A percentile compares a stretch with the other conserved stretches of the same genome.
phyloP scores from a whole-genome alignment of 768 basidiomycete genomes.

The Rhodosporidiobolus sp. region DNA sequence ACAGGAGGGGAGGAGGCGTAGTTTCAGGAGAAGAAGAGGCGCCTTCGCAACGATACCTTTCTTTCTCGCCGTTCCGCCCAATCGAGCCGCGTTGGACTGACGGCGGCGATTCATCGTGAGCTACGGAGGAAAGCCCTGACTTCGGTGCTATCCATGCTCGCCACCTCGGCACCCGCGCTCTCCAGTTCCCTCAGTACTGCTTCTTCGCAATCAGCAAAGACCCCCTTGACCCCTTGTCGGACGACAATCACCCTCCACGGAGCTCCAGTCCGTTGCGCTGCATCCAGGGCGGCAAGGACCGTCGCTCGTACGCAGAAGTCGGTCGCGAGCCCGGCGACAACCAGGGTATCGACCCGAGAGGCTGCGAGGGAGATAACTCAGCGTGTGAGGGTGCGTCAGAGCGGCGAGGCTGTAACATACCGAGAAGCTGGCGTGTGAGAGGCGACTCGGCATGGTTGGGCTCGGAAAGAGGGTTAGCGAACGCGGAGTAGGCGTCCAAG shows the following conservation, averaged over 20 bases:
- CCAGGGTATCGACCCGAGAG: conserved; percentile 59
- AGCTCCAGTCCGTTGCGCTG: conserved; percentile 51
- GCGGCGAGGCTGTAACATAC: conserved; percentile 4
- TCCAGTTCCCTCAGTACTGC: conserved; percentile 1
- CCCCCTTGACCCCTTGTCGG: conserved; percentile 41
- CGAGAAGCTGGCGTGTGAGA: not conserved
- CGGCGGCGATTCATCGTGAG: too few relatives aligned
- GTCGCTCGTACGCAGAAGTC: conserved; percentile 66
- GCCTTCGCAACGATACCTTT: too few relatives aligned
- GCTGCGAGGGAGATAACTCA: conserved; percentile 31
- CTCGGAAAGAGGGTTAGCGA: conserved; percentile 49
- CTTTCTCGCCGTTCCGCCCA: too few relatives aligned
- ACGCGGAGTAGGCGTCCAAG: conserved; percentile 80
- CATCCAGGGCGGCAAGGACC: conserved; percentile 54
- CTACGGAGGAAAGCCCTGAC: too few relatives aligned
- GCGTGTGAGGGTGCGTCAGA: not conserved
- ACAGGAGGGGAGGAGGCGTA: too few relatives aligned
- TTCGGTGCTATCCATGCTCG: not conserved
- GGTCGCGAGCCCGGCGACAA: conserved; percentile 64
- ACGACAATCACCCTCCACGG: conserved; percentile 50
- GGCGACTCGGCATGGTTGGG: not conserved
- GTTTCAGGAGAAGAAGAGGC: too few relatives aligned
- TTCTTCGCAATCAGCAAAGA: not conserved
- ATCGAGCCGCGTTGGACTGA: too few relatives aligned
- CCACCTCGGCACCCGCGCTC: not conserved